Conservation (phyloP, 805 yeast genomes). For the Starmerella asiatica region DNA sequence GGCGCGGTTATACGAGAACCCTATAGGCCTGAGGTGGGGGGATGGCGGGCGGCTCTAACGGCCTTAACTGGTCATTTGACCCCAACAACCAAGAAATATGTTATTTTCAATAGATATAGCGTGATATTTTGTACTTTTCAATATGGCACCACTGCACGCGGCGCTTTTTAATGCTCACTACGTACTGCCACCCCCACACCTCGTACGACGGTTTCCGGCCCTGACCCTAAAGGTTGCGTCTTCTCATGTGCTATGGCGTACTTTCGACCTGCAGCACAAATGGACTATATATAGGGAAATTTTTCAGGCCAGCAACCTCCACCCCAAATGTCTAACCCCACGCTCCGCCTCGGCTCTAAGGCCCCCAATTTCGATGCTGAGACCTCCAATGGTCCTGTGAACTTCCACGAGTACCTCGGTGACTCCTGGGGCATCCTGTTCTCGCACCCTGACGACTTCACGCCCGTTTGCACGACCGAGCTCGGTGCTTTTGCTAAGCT, state of each 20-base stretch:
- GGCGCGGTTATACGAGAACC: too few relatives aligned
- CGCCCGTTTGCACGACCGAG: conserved; percentile 95
- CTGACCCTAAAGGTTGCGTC: conserved; percentile 1
- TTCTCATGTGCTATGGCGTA: conserved; percentile 5
- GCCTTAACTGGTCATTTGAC: too few relatives aligned
- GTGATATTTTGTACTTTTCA: too few relatives aligned
- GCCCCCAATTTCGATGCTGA: conserved; percentile 86
- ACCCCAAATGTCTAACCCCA: conserved; percentile 9
- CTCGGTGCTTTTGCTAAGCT: conserved; percentile 87
- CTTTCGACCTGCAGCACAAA: background rate
- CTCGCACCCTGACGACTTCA: conserved; percentile 94
- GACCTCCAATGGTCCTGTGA: conserved; percentile 69
- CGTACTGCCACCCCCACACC: too few relatives aligned
- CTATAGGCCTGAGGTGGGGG: too few relatives aligned
- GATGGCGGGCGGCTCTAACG: too few relatives aligned
- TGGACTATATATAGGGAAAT: background rate
- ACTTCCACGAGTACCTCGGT: conserved; percentile 78
- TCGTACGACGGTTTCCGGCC: too few relatives aligned
- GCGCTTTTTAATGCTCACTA: too few relatives aligned
- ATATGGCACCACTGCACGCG: too few relatives aligned
- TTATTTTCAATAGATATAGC: too few relatives aligned
- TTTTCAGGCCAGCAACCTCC: background rate
- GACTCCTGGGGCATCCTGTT: conserved; percentile 78
- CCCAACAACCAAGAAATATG: too few relatives aligned
- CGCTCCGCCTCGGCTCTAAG: conserved; percentile 62